Percentiles rank a stretch among this genome's conserved stretches.
phyloP scores from a whole-genome alignment of 2,329 filamentous ascomycete species.

The Neonectria punicea region DNA sequence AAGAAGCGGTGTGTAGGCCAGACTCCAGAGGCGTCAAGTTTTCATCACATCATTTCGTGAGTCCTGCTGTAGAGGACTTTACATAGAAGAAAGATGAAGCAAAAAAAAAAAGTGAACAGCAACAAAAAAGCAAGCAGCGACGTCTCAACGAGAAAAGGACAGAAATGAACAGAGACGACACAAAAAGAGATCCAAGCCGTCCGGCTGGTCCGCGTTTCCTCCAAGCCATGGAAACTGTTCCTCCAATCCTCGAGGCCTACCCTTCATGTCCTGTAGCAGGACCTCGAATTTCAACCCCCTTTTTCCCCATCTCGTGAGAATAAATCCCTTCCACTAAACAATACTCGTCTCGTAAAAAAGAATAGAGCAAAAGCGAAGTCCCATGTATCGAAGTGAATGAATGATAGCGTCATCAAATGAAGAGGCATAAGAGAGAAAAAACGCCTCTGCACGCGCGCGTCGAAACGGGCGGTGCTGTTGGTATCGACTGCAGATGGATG shows the following conservation, averaged over 20 bases:
- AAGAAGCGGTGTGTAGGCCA: conserved; percentile 20
- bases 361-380: neutral
- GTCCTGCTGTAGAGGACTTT: conserved; percentile 39
- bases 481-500: conserved; percentile 10
- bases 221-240: conserved; percentile 32
- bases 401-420: conserved; percentile 31
- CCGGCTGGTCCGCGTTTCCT: conserved; percentile 31
- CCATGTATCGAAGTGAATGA: conserved; percentile 23
- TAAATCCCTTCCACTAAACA: conserved; percentile 42
- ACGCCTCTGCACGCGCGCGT: conserved; percentile 8
- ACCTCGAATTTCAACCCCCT: conserved; percentile 34
- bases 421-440: conserved; percentile 28
- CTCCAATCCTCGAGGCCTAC: conserved; percentile 35
- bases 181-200: conserved; percentile 28
- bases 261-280: conserved; percentile 44
- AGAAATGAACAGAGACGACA: conserved; percentile 20
- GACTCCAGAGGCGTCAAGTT: conserved; percentile 22
- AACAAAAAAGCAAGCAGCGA: conserved; percentile 9
- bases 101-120: conserved; percentile 15
- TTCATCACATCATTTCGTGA: conserved; percentile 45
- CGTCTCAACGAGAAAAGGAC: conserved; percentile 6
- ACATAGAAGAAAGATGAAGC: conserved; percentile 30
- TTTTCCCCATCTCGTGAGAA: conserved; percentile 27
- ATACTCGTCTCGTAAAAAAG: conserved; percentile 38
- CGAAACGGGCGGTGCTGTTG: neutral